Conservation (phyloP, 345 rosid species). For the Eucalyptus polyanthemos region DNA sequence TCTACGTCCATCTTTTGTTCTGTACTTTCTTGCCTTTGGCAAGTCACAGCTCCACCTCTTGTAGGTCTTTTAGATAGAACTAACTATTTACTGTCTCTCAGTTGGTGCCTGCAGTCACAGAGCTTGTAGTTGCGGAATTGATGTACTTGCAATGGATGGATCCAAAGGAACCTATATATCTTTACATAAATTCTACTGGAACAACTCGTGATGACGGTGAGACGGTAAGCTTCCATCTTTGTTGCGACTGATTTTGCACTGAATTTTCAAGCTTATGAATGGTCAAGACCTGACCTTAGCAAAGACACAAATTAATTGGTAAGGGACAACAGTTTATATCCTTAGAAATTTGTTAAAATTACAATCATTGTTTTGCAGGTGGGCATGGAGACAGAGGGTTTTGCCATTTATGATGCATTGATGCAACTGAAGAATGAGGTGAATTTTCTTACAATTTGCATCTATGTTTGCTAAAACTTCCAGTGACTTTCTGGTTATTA, state of each 20-base stretch:
- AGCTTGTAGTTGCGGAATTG: slow-evolving; percentile 65
- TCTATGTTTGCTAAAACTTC: neutral
- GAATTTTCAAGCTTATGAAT: neutral
- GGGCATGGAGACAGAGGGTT: slow-evolving; percentile 83
- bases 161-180: slow-evolving; percentile 58
- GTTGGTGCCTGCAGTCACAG: slow-evolving; percentile 85
- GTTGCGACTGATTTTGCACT: neutral
- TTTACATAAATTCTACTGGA: slow-evolving; percentile 86
- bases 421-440: slow-evolving; percentile 70
- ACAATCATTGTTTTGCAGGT: slow-evolving; percentile 28
- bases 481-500: neutral
- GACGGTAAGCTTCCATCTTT: slow-evolving; percentile 33
- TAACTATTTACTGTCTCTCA: slow-evolving; percentile 12
- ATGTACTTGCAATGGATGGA: slow-evolving; percentile 82
- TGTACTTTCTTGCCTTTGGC: neutral
- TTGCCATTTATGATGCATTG: slow-evolving; percentile 80
- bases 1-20: neutral
- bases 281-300: neutral
- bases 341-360: neutral
- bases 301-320: neutral
- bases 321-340: neutral
- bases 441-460: neutral
- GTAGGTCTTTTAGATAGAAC: neutral
- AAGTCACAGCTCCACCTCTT: neutral
- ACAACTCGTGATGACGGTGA: slow-evolving; percentile 88